Evolutionary conservation across 768 basidiomycete species (phyloP).

Genomic region (Kwoniella pini): DNA sequence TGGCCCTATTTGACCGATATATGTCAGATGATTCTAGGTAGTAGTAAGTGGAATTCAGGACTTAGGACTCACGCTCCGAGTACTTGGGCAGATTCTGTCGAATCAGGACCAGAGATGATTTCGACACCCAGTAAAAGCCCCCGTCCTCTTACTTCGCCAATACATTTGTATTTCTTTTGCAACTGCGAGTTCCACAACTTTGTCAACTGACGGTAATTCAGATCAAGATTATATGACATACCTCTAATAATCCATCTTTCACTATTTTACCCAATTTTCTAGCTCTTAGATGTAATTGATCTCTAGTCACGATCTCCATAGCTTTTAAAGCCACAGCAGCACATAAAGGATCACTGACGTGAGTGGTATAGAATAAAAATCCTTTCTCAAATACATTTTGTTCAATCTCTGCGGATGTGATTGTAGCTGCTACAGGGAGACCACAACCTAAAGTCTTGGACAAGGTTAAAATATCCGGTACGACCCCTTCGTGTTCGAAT

Average conservation of each 20-base stretch:
- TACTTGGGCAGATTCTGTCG: neutral
- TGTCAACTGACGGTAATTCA: too few species aligned
- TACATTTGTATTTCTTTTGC: constrained; percentile 30
- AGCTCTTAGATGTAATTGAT: constrained; percentile 14
- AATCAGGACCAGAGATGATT: constrained; percentile 10
- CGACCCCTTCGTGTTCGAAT: constrained; percentile 33
- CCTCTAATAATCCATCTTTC: constrained; percentile 14
- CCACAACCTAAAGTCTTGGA: constrained; percentile 48
- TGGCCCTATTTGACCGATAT: neutral
- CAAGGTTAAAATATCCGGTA: constrained; percentile 43
- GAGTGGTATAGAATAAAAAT: constrained; percentile 41
- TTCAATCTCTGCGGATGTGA: constrained; percentile 30
- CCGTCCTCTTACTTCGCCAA: constrained; percentile 35
- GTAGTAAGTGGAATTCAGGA: neutral
- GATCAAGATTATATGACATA: constrained; percentile 12
- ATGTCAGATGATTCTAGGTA: too few species aligned
- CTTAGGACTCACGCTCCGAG: constrained; percentile 8
- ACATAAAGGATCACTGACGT: constrained; percentile 34
- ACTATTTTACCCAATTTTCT: constrained; percentile 13
- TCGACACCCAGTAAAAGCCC: constrained; percentile 35
- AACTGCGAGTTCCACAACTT: too few species aligned
- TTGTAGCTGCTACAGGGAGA: constrained; percentile 34
- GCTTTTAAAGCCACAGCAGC: constrained; percentile 31
- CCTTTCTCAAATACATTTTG: constrained; percentile 14
- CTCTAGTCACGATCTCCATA: constrained; percentile 28